A percentile compares a stretch with the other conserved stretches of the same genome.
phyloP scores from a whole-genome alignment of 108 stramenopile genomes.

The Craspedostauros australis region DNA sequence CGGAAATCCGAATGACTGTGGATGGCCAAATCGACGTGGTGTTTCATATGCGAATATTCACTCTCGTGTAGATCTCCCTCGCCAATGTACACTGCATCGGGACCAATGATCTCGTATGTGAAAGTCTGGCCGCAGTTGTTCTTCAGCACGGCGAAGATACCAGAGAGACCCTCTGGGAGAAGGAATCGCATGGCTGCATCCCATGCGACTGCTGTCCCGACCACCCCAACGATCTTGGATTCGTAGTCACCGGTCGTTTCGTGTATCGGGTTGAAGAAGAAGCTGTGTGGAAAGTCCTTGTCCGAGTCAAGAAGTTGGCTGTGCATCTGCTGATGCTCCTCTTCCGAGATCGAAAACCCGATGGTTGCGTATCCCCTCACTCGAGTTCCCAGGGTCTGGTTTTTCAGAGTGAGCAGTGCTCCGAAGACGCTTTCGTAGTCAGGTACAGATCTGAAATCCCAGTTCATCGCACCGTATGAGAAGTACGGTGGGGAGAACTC shows the following conservation, averaged over 20 bases:
- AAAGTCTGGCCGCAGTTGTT: slow-evolving; percentile 7
- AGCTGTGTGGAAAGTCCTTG: not conserved
- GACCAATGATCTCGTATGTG: slow-evolving; percentile 5
- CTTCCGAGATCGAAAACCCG: not conserved
- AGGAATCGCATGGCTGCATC: not conserved
- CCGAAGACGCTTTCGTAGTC: not conserved
- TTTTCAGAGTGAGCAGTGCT: not conserved
- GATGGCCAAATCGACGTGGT: too few relatives aligned
- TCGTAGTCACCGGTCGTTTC: not conserved
- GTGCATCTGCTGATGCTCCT: slow-evolving; percentile 3
- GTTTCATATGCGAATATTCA: too few relatives aligned
- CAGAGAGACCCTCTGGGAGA: slow-evolving; percentile 1
- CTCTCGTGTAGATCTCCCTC: slow-evolving; percentile 46
- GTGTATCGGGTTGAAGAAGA: not conserved
- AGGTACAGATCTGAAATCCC: not conserved
- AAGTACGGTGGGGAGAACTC: not conserved
- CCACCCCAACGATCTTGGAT: not conserved
- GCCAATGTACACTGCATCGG: slow-evolving; percentile 31
- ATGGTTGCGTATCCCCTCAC: not conserved
- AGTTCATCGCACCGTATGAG: not conserved
- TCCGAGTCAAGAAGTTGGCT: not conserved
- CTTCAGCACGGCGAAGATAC: not conserved
- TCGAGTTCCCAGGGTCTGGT: not conserved
- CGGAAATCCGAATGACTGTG: too few relatives aligned
- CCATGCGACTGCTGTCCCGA: slow-evolving; percentile 2